Evolutionary conservation across 805 yeast genomes (phyloP), one percentile per base, ranked within the genome.

Genomic region (Hanseniaspora clermontiae): DNA sequence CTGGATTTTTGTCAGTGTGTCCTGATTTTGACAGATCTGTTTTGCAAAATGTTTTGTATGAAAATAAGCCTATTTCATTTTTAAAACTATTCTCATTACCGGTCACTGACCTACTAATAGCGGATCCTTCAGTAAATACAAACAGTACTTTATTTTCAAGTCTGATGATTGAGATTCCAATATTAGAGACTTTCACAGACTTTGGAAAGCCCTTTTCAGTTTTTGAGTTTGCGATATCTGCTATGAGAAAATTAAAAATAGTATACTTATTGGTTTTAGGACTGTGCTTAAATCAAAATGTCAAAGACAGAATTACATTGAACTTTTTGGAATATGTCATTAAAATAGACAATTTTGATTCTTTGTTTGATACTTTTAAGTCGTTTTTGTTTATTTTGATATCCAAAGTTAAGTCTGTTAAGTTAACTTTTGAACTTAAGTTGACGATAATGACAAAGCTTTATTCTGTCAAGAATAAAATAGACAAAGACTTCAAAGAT

Each of bases 221-320:
- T 15, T 32, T 20, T 27, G 55, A 51, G 10, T 43, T 19, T 20
- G 17, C 7, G 3, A 36, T 51, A 8, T 42, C 45, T 24, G 38
- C 29, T 1, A 5, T 51, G 27, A 51, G 55, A 43, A 51, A 51
- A 38, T 36, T 51, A 32, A 51, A 51, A 38, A 14, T 51, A 9
- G 14, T 51, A 2, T 51, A 43, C 20, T 47, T 51, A 6, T 31
- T 51, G 29, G 31, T 51, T 29, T 8, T 14, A 19, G 47, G 40
- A 8, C 11, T 38, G 5, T 37, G 20, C 9, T 12, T 19, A 27
- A 36, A 38, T 1, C 17, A 17, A n/a, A 6, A 11, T n/a, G 14
- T 51, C 17, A 12, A 37, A 8, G 27, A 43, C 34, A 45, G 47
- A 24, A 6, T 51, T 2, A 29, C 29, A 8, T 12, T 19, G 9